Conservation (phyloP, 495 filamentous ascomycete genomes). For the Tuber melanosporum region DNA sequence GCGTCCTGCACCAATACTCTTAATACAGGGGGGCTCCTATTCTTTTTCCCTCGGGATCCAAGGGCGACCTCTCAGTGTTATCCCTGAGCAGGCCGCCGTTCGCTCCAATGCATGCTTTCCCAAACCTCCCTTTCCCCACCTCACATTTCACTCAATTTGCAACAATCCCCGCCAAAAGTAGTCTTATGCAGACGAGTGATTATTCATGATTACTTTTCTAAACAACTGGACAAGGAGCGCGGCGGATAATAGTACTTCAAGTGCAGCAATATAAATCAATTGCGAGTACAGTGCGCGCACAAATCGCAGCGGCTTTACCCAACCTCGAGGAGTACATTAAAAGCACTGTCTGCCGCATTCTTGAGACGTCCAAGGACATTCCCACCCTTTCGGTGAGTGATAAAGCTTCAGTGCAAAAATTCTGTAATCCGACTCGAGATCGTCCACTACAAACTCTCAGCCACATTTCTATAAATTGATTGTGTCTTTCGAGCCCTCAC, state of each 20-base stretch:
- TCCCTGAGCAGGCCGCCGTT: too few species aligned
- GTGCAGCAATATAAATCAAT: neutral
- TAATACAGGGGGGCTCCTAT: too few species aligned
- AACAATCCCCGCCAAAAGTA: too few species aligned
- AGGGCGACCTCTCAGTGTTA: too few species aligned
- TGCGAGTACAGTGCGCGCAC: neutral
- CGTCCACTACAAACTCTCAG: neutral
- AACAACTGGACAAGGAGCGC: neutral
- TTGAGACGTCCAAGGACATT: neutral
- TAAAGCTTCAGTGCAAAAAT: neutral
- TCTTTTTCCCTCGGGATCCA: too few species aligned
- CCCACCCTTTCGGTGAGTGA: neutral
- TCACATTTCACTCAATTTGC: too few species aligned
- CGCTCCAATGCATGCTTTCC: too few species aligned
- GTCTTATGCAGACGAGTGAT: neutral
- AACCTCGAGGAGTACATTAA: neutral
- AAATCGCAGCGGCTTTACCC: neutral
- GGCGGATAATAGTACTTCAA: neutral
- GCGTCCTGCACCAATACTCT: too few species aligned
- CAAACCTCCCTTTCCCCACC: too few species aligned
- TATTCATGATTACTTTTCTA: neutral
- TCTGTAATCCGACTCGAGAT: too few species aligned
- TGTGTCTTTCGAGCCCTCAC: neutral
- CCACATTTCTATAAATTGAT: neutral
- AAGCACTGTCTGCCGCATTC: neutral